Base-by-base conservation (phyloP, 495 filamentous ascomycete species). In the Lepraria neglecta region DNA sequence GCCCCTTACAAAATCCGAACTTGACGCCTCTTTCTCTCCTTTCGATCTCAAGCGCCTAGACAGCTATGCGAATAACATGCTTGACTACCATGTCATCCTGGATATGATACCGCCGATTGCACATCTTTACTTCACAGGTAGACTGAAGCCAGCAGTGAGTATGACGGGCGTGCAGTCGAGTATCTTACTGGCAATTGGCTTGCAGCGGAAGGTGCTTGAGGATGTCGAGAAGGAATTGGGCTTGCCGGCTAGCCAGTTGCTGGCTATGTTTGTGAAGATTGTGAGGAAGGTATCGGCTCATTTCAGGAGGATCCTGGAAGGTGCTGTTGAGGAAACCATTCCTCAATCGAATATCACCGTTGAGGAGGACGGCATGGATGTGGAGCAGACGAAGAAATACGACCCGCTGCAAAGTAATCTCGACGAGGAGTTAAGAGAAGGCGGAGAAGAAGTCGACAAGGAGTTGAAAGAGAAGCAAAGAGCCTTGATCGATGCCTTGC, bases 261-360 rank as follows among this genome's bases (percentile, higher is more conserved):
- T 99, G 31, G 90, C 92, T 33, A 96, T 97, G 84, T 96, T 97
- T 76, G 88, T 97, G 68, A 97, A 97, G 77, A 87, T 94, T 65
- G 79, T 97, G 66, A 81, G 92, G 33, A 97, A 96, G 74, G 79
- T 96, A 38, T 85, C 88, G 0, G 78, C 81, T 15, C 80, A 88
- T 66, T 91, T 99, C 75, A 82, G 84, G 28, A 71, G 76, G 30
- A 65, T 97, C n/a, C 76, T 96, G 19, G 83, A 89, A 61, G 84
- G 82, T 42, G 88, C 87, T 0, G 84, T 91, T 31, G 85, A 80
- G 52, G 82, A 87, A 21, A 75, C 80, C 11, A 78, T 97, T 69
- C 90, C 91, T 19, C 59, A 80, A 42, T 65, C 80, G 21, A 73
- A 79, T 35, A 66, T 74, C 15, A 72, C 82, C 33, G 80, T 80